These are phyloP conservation scores for Colletotrichum sublineola DNA, from an alignment of 2,329 filamentous ascomycete species.

Conservation along the genomic window DNA sequence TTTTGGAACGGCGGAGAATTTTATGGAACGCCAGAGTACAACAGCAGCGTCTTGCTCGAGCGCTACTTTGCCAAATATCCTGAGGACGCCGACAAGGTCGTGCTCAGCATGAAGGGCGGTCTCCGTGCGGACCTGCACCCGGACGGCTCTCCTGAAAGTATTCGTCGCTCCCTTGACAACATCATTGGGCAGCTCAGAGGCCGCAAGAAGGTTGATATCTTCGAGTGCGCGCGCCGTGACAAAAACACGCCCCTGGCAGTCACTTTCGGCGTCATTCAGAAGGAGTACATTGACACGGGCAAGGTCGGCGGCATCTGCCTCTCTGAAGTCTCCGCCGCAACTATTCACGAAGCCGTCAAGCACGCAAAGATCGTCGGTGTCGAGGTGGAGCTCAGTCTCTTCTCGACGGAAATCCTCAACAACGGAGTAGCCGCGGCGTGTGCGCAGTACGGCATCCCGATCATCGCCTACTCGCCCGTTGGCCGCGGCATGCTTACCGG, in stretches of 20 bases:
- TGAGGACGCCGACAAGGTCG: conserved; percentile 72
- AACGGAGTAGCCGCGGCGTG: conserved; percentile 69
- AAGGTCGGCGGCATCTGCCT: conserved; percentile 65
- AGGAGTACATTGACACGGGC: conserved; percentile 65
- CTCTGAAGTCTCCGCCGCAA: conserved; percentile 64
- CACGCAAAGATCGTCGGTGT: conserved; percentile 60
- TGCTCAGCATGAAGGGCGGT: conserved; percentile 74
- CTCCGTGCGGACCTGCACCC: conserved; percentile 53
- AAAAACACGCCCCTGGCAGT: conserved; percentile 58
- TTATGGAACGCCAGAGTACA: conserved; percentile 71
- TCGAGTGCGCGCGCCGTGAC: conserved; percentile 71
- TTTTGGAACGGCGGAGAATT: conserved; percentile 76
- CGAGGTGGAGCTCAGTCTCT: conserved; percentile 68
- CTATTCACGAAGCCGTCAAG: conserved; percentile 62
- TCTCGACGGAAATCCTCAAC: conserved; percentile 60
- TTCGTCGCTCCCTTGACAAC: conserved; percentile 71
- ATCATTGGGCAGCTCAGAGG: conserved; percentile 64
- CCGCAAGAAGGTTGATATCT: conserved; percentile 72
- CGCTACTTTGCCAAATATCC: conserved; percentile 75
- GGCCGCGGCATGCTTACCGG: conserved; percentile 70
- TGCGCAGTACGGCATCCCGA: conserved; percentile 74
- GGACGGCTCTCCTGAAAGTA: conserved; percentile 66
- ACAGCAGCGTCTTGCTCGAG: conserved; percentile 70
- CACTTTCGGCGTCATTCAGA: conserved; percentile 58
- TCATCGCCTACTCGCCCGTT: conserved; percentile 80